phyloP scores from a whole-genome alignment of 2,329 filamentous ascomycete species.

The Penicillium glabrum region DNA sequence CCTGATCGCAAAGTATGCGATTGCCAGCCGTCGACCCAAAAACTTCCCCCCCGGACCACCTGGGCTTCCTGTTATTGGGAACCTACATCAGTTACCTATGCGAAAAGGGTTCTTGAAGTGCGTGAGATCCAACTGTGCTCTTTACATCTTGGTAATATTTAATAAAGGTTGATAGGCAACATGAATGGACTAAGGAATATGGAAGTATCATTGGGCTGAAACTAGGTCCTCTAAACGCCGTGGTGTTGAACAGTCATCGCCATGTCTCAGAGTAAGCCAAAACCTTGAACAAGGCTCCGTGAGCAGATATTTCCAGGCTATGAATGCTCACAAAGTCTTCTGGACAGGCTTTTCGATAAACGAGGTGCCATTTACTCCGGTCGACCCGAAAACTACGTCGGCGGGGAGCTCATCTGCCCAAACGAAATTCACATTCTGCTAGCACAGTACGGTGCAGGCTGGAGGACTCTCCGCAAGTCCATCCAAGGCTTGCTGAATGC shows the following conservation, averaged over 20 bases:
- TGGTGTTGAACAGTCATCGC: not conserved
- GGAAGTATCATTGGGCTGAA: not conserved
- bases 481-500: not conserved
- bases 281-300: fast-evolving
- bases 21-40: not conserved
- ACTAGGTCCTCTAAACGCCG: not conserved
- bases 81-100: not conserved
- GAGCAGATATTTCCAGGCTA: not conserved
- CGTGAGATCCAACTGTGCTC: not conserved
- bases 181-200: not conserved
- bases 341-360: conserved; percentile 9
- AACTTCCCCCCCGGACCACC: not conserved
- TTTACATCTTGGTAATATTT: too few relatives aligned
- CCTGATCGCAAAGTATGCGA: not conserved
- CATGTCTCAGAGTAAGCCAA: not conserved
- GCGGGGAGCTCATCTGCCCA: conserved; percentile 1
- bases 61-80: not conserved
- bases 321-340: not conserved
- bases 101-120: not conserved
- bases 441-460: conserved; percentile 8
- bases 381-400: conserved; percentile 7
- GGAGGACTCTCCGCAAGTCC: not conserved
- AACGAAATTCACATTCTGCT: not conserved
- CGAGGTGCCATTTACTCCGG: conserved; percentile 7
- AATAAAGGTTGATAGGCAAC: not conserved